Base-by-base conservation (phyloP, 1,139 yeast genomes). In the Geotrichum cucujoidarum region DNA sequence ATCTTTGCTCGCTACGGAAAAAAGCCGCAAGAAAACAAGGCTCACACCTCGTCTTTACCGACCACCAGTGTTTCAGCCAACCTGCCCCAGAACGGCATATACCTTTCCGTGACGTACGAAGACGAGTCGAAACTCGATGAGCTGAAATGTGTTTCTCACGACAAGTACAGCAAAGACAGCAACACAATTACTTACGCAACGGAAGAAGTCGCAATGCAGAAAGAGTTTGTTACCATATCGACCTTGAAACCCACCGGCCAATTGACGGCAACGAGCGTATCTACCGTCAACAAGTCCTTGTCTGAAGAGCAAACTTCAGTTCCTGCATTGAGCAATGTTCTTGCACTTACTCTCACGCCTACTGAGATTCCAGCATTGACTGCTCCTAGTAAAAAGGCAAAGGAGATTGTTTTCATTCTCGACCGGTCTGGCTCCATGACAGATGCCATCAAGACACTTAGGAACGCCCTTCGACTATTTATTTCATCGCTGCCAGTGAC, bases 361-460 rank as follows among this genome's bases (percentile, higher is more conserved):
- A n/a, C 13, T n/a, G 25, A 27, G 8, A 13, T 32, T 13, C 31
- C 34, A 7, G 32, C 32, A 18, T 17, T 43, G 14, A 2, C 14
- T 18, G 25, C 11, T 5, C 37, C 37, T 4, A 44, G 43, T 20
- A 17, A 29, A 2, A 8, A 17, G n/a, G 10, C 40, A 2, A 48
- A 48, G 20, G 51, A 48, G 33, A 18, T 48, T 13, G 37, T 48
- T 25, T 48, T 48, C 16, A 29, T 48, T 5, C 24, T 48, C 14
- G 51, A 48, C 25, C 18, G 51, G 17, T 45, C 49, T 24, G 51
- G 49, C 4, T 44, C 51, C 4, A 48, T 48, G 51, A 5, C 2
- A 16, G 17, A 11, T 1, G 32, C 40, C 13, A 20, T 48, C 16
- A n/a, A 17, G 14, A 39, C 45, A 22, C 25, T 48, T 17, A 40